Conservation (phyloP, 495 filamentous ascomycete genomes). For the Aspergillus leporis region DNA sequence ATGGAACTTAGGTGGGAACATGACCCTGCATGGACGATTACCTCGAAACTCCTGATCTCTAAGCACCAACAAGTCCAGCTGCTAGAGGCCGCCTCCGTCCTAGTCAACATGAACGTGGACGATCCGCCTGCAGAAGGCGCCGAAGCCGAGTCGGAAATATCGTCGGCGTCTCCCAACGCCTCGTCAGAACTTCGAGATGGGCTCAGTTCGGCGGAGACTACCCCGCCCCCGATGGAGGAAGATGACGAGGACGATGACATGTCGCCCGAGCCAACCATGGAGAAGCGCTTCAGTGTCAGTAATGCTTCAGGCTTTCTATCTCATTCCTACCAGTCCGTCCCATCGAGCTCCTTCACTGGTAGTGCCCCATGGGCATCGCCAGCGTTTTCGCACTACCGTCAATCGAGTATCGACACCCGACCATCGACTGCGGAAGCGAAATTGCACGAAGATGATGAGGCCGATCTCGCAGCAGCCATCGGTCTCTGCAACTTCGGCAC, state of each 20-base stretch:
- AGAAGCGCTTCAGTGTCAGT: conserved; percentile 54
- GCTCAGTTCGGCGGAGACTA: conserved; percentile 58
- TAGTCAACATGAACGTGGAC: conserved; percentile 86
- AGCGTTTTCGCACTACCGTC: conserved; percentile 47
- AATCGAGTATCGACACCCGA: conserved; percentile 62
- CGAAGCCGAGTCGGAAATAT: conserved; percentile 73
- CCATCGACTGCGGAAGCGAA: conserved; percentile 62
- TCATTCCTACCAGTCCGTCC: conserved; percentile 81
- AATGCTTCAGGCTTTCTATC: conserved; percentile 66
- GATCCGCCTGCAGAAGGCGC: conserved; percentile 55
- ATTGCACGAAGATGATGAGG: conserved; percentile 61
- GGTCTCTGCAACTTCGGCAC: conserved; percentile 91
- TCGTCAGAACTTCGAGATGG: conserved; percentile 75
- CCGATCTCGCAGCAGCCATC: conserved; percentile 80
- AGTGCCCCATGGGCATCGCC: conserved; percentile 49
- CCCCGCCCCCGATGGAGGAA: conserved; percentile 54
- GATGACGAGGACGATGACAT: conserved; percentile 45
- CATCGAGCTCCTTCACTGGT: conserved; percentile 53
- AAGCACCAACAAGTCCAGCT: conserved; percentile 99
- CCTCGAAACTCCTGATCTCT: conserved; percentile 96
- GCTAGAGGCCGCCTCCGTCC: conserved; percentile 90
- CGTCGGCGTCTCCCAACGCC: conserved; percentile 77
- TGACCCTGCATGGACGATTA: conserved; percentile 96
- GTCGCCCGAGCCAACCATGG: conserved; percentile 37
- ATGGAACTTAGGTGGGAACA: conserved; percentile 87